These are phyloP conservation scores for Hypoxylon fuscum DNA, from an alignment of 495 filamentous ascomycete species.

Conservation along the genomic window DNA sequence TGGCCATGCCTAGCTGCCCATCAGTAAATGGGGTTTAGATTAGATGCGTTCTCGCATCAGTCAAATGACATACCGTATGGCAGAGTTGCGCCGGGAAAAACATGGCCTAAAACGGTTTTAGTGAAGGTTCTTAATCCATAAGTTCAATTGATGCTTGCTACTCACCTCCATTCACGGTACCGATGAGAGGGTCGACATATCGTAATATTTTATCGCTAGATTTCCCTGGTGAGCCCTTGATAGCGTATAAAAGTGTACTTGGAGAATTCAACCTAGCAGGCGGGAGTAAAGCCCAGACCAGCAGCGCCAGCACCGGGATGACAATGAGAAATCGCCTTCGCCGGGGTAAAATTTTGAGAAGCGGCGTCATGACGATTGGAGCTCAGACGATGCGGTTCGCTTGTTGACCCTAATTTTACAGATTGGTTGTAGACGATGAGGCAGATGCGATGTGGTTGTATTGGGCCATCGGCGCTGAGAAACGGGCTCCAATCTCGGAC, in stretches of 20 bases:
- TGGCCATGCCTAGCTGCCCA: slow-evolving; percentile 64
- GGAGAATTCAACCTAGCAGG: slow-evolving; percentile 46
- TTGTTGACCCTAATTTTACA: slow-evolving; percentile 14
- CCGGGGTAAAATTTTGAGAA: slow-evolving; percentile 49
- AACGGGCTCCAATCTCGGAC: slow-evolving; percentile 9
- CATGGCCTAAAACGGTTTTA: slow-evolving; percentile 58
- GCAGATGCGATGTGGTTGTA: slow-evolving; percentile 10
- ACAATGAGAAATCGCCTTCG: slow-evolving; percentile 47
- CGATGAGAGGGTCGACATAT: slow-evolving; percentile 66
- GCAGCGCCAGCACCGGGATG: slow-evolving; percentile 38
- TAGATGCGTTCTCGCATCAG: background rate
- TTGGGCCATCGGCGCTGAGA: slow-evolving; percentile 17
- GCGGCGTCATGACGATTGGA: slow-evolving; percentile 29
- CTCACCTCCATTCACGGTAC: slow-evolving; percentile 67
- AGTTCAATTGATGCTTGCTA: background rate
- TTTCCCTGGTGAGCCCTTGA: slow-evolving; percentile 26
- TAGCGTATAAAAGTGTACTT: slow-evolving; percentile 24
- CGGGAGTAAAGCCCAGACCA: slow-evolving; percentile 42
- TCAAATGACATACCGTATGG: slow-evolving; percentile 64
- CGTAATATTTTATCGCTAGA: slow-evolving; percentile 46
- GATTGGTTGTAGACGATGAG: slow-evolving; percentile 11
- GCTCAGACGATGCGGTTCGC: slow-evolving; percentile 12
- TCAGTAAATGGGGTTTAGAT: slow-evolving; percentile 11
- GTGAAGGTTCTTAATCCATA: background rate
- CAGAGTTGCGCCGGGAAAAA: slow-evolving; percentile 75